Evolutionary conservation across 1,284 basidiomycete genomes (phyloP).

Genomic region (Rhodotorula sp.): DNA sequence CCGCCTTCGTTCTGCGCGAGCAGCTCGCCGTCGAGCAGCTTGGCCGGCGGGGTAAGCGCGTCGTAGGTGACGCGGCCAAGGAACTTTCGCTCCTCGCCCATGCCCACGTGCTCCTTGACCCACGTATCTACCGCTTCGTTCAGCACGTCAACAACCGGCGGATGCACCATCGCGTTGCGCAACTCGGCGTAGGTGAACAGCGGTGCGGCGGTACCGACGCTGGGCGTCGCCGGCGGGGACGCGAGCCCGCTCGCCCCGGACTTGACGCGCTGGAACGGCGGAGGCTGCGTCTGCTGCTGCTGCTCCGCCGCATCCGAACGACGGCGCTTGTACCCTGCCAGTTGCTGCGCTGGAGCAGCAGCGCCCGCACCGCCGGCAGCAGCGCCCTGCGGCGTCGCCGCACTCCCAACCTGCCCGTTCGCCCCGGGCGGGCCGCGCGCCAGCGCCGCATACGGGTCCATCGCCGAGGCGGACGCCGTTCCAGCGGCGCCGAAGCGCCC

Average conservation of each 20-base stretch:
- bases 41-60: constrained; percentile 37
- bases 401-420: neutral
- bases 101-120: neutral
- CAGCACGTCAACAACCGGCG: constrained; percentile 30
- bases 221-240: neutral
- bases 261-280: neutral
- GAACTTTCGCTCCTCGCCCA: constrained; percentile 16
- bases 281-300: neutral
- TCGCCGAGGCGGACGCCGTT: neutral
- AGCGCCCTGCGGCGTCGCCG: neutral
- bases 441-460: too few relatives aligned
- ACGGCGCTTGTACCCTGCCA: constrained; percentile 1
- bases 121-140: constrained; percentile 22
- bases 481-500: too few relatives aligned
- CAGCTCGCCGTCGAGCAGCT: constrained; percentile 39
- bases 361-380: neutral
- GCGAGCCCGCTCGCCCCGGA: neutral
- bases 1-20: constrained; percentile 40
- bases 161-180: constrained; percentile 22
- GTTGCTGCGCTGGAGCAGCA: neutral
- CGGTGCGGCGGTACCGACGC: neutral
- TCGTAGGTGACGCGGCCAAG: constrained; percentile 42
- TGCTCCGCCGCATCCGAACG: neutral
- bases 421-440: neutral
- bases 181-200: constrained; percentile 30